Percentiles rank a stretch among this genome's conserved stretches.
These are phyloP conservation scores for Martiniozyma asiatica DNA, from an alignment of 1,139 yeast species.

Conservation along the genomic window DNA sequence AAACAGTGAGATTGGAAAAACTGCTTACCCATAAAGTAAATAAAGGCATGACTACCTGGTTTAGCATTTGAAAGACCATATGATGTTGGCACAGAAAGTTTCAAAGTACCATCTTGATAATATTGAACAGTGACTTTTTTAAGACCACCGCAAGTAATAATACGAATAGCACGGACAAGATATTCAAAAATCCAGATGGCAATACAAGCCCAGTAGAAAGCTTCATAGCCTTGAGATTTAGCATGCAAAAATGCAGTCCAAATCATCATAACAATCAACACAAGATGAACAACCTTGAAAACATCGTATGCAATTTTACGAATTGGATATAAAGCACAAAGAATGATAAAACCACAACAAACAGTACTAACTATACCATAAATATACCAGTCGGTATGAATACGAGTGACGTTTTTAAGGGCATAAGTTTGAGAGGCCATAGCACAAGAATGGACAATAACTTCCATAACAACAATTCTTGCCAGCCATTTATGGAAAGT, in stretches of 20 bases:
- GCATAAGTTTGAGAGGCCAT: constrained; percentile 29
- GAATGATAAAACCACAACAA: constrained; percentile 28
- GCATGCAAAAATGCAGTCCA: constrained; percentile 53
- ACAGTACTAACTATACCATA: constrained; percentile 46
- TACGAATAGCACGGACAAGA: constrained; percentile 36
- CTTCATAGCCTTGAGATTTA: constrained; percentile 30
- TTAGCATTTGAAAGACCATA: constrained; percentile 25
- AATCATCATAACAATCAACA: constrained; percentile 43
- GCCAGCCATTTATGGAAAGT: constrained; percentile 58
- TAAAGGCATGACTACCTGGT: constrained; percentile 46
- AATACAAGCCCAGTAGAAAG: constrained; percentile 39
- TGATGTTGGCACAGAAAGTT: constrained; percentile 26
- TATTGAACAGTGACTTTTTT: constrained; percentile 37
- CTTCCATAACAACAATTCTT: constrained; percentile 30
- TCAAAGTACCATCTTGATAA: constrained; percentile 26
- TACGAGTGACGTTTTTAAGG: constrained; percentile 31
- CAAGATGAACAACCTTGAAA: constrained; percentile 47
- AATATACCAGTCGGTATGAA: constrained; percentile 28
- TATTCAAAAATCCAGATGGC: constrained; percentile 60
- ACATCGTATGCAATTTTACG: constrained; percentile 52
- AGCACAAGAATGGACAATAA: constrained; percentile 41
- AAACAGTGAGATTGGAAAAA: constrained; percentile 36
- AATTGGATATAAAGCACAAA: constrained; percentile 38
- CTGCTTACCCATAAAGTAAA: constrained; percentile 28
- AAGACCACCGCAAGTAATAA: constrained; percentile 42